Base-by-base conservation (phyloP, 768 basidiomycete genomes). In the Lentinula sp. region DNA sequence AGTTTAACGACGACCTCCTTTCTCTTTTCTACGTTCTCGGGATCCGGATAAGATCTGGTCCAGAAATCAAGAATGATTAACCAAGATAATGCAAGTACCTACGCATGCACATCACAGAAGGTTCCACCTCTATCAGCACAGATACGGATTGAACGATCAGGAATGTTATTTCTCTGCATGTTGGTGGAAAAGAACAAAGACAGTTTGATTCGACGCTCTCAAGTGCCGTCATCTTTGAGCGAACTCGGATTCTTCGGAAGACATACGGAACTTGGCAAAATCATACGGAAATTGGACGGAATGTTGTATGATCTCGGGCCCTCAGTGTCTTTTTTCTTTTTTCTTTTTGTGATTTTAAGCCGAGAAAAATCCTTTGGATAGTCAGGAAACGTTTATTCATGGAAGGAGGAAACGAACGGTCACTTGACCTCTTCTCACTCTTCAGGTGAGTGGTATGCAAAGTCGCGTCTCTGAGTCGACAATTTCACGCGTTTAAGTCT, bases 1-100 rank as follows among this genome's bases (percentile, higher is more conserved):
- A 98, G 84, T 71, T 98, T 98, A 54, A 96, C 87, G n/a, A 98
- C 88, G 54, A 93, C 70, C 54, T 95, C 93, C 66, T 85, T 87
- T 64, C 85, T 78, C 65, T 87, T 78, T 4, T 74, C 69, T 8
- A 75, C 77, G 59, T 84, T 79, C 28, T 86, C 80, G 21, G 87
- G 83, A 70, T 91, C 87, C 39, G 86, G 87, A 71, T 89, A 90
- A 4, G 91, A 89, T 62, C 89, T 89, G 64, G 7, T 18, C 16
- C 6, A 18, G 9, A 43, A 51, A 64, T 43, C 13, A 45, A 28
- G 7, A 34, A 16, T 16, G 32, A n/a, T 21, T 35, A 45, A 16
- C 4, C 13, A 21, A n/a, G 8, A 13, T 31, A 55, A 10, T 21
- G 9, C 39, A 50, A 21, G 10, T 7, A 79, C 84, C 64, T 65